These are phyloP conservation scores for Fusarium incarnatum DNA, from an alignment of 2,329 filamentous ascomycete species.

Conservation along the genomic window DNA sequence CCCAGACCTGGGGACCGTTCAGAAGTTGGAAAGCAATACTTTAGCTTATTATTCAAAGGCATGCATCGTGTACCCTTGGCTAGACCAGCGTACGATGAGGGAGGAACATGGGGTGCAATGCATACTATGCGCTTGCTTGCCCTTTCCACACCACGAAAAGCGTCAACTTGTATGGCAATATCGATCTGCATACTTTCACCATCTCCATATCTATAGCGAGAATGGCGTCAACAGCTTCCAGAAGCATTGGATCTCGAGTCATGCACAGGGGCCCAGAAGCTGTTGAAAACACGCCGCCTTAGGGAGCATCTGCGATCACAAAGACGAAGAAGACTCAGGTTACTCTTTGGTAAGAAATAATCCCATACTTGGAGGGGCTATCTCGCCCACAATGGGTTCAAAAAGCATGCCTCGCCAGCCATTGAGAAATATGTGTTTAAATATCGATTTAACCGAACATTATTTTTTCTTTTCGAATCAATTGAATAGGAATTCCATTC, in stretches of 20 bases:
- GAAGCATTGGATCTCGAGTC: conserved; percentile 1
- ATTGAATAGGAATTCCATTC: background rate
- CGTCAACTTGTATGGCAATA: too few species aligned
- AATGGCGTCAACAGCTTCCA: background rate
- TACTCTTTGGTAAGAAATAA: too few species aligned
- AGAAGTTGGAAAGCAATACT: background rate
- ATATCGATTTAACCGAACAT: background rate
- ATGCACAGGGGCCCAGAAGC: background rate
- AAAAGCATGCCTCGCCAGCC: background rate
- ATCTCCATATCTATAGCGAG: too few species aligned
- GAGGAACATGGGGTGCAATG: conserved; percentile 5
- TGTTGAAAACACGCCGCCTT: too few species aligned
- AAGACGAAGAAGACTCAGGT: too few species aligned
- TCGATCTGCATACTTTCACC: too few species aligned
- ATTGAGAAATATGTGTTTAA: background rate
- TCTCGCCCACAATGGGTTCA: background rate
- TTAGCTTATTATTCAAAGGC: background rate
- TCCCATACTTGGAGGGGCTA: background rate
- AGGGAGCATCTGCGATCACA: too few species aligned
- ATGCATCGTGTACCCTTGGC: background rate
- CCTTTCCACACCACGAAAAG: too few species aligned
- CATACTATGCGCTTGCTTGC: background rate
- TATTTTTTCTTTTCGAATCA: background rate
- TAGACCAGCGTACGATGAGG: background rate
- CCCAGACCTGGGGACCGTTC: background rate